A percentile compares a stretch with the other conserved stretches of the same genome.
These are phyloP conservation scores for Candida peoriensis DNA, from an alignment of 805 yeast species.

Conservation along the genomic window DNA sequence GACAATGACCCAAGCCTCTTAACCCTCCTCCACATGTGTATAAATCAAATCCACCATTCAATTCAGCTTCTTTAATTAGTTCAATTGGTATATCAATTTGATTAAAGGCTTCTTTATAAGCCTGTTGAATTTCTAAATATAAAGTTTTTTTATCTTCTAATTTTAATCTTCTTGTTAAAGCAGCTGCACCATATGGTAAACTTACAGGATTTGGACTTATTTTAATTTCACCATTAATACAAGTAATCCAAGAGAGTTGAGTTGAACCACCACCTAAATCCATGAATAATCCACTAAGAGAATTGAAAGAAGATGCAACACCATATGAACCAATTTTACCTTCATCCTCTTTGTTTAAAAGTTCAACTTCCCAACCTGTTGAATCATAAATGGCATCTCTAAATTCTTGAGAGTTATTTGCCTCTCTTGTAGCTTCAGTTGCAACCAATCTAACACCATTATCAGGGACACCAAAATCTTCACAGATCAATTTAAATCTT, in stretches of 20 bases:
- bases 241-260: conserved; percentile 65
- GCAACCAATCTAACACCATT: conserved; percentile 62
- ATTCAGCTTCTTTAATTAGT: conserved; percentile 43
- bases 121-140: conserved; percentile 47
- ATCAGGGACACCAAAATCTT: conserved; percentile 66
- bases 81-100: conserved; percentile 48
- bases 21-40: conserved; percentile 74
- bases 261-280: conserved; percentile 72
- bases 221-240: conserved; percentile 48
- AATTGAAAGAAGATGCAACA: conserved; percentile 67
- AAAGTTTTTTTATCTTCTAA: conserved; percentile 45
- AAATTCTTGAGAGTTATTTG: conserved; percentile 57
- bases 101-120: conserved; percentile 45
- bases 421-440: conserved; percentile 70
- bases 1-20: conserved; percentile 61
- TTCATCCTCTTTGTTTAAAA: conserved; percentile 59
- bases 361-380: conserved; percentile 61
- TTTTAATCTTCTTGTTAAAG: conserved; percentile 49
- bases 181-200: conserved; percentile 72
- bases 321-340: conserved; percentile 68
- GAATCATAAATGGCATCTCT: conserved; percentile 49
- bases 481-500: conserved; percentile 65
- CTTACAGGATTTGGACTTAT: conserved; percentile 56
- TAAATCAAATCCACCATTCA: conserved; percentile 56
- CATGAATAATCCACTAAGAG: conserved; percentile 61